Evolutionary conservation across 306 rosid genomes (phyloP).

Genomic region (Malus fusca): DNA sequence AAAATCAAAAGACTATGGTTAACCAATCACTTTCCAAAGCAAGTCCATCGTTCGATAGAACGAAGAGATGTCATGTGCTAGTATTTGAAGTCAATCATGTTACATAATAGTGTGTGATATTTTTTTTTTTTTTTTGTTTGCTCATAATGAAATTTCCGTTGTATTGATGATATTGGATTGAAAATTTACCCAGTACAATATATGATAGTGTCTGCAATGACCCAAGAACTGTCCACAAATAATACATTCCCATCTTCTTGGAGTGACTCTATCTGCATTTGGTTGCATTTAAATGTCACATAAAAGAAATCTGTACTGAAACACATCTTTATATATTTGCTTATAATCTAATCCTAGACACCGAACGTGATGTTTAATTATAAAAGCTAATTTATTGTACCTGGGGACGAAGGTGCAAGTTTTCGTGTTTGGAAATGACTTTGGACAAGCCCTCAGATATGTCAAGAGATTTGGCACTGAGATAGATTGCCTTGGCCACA

Average conservation of each 20-base stretch:
- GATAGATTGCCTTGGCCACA: conserved; percentile 64
- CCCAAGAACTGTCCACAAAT: conserved; percentile 62
- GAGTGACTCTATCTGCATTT: conserved; percentile 65
- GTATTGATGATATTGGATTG: not conserved
- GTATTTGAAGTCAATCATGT: not conserved
- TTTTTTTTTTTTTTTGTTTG: no score
- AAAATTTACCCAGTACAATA: conserved; percentile 76
- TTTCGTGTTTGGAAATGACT: conserved; percentile 60
- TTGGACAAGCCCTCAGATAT: conserved; percentile 70
- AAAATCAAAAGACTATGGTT: conserved; percentile 14
- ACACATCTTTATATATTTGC: not conserved
- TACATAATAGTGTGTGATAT: no score
- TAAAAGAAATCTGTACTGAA: not conserved
- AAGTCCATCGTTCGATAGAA: not conserved
- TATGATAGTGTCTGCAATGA: conserved; percentile 60
- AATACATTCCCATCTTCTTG: conserved; percentile 69
- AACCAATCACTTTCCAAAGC: conserved; percentile 23
- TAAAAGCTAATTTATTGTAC: conserved; percentile 17
- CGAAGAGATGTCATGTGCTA: not conserved
- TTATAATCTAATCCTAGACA: not conserved
- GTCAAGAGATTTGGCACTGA: conserved; percentile 60
- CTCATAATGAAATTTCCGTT: no score
- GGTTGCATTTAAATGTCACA: not conserved
- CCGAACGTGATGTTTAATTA: no score
- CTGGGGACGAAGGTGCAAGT: conserved; percentile 70